Base-by-base conservation (phyloP, 192 early-diverging fungal genomes). In the Paraglomus occultum region DNA sequence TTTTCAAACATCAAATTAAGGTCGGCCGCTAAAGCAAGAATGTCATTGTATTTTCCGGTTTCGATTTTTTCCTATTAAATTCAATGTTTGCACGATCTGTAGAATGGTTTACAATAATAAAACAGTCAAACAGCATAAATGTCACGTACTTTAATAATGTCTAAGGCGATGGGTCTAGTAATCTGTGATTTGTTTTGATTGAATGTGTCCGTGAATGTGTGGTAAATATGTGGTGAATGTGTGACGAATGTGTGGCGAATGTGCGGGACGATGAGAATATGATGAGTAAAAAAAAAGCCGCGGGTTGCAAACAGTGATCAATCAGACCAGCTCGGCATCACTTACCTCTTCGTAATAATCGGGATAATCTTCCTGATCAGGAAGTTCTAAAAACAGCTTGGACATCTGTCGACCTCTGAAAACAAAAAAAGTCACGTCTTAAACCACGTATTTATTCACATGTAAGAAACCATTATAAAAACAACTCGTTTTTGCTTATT, bases 1-100 rank as follows among this genome's bases (percentile, higher is more conserved):
- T 99, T 99, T 64, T 90, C 83, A 73, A 96, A 95, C 78, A 97
- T 86, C 58, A 87, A 76, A 38, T 83, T 76, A 70, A 96, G 84
- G 76, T 99, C 97, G n/a, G 78, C 75, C 77, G 86, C 83, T 70
- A 96, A 94, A 18, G 84, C 82, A 10, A 85, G 79, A 50, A 95
- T 75, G 17, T 82, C 83, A 51, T 76, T 74, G 72, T 96, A 96
- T 49, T 81, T 84, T 47, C 78, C 69, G 18, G 58, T 71, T 10
- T 84, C 76, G 42, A 94, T 88, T 60, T 86, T 84, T 15, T 76
- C 75, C 81, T 9, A 53, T 9, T 8, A 15, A 53, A 15, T 17
- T 53, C 51, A 8, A 53, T 53, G 17, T 53, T 53, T 0, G 22
- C 20, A 38, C 20, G 54, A 20, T 57, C 39, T 12, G 14, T 7